These are phyloP conservation scores for Acacia acuminata DNA, from an alignment of 306 rosid genomes.

Conservation along the genomic window DNA sequence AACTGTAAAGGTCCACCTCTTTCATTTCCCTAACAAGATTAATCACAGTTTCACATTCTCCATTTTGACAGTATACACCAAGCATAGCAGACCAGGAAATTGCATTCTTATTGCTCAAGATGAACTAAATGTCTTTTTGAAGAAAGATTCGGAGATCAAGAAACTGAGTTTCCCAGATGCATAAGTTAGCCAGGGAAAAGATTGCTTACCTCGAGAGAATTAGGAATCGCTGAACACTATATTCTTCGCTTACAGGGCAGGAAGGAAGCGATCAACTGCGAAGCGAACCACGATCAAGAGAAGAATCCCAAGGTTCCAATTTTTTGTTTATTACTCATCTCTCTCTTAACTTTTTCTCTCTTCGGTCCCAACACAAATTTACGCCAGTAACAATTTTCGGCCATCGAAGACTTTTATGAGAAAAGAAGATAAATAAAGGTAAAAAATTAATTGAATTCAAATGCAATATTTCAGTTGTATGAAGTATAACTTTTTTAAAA, in stretches of 20 bases:
- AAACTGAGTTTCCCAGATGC: constrained; percentile 2
- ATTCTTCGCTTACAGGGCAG: constrained; percentile 44
- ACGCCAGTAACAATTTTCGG: too few species aligned
- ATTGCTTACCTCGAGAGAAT: neutral
- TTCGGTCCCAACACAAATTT: neutral
- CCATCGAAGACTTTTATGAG: neutral
- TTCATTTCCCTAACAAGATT: constrained; percentile 64
- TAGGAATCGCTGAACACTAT: constrained; percentile 1
- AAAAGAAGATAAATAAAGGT: neutral
- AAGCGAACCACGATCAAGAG: neutral
- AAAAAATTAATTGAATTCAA: neutral
- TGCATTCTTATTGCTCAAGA: constrained; percentile 43
- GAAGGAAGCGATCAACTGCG: constrained; percentile 24
- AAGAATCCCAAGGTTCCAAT: neutral
- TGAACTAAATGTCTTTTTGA: neutral
- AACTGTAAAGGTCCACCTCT: constrained; percentile 56
- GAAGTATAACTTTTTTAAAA: neutral
- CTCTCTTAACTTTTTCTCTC: too few species aligned
- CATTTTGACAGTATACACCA: constrained; percentile 74
- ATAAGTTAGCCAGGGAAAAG: neutral
- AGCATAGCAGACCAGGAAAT: constrained; percentile 86
- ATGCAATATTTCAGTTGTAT: neutral
- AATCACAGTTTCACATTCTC: constrained; percentile 61
- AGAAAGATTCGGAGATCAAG: constrained; percentile 25
- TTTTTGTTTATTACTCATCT: neutral